These are phyloP conservation scores for Stemphylium lycopersici DNA, from an alignment of 2,329 filamentous ascomycete species.

Conservation along the genomic window DNA sequence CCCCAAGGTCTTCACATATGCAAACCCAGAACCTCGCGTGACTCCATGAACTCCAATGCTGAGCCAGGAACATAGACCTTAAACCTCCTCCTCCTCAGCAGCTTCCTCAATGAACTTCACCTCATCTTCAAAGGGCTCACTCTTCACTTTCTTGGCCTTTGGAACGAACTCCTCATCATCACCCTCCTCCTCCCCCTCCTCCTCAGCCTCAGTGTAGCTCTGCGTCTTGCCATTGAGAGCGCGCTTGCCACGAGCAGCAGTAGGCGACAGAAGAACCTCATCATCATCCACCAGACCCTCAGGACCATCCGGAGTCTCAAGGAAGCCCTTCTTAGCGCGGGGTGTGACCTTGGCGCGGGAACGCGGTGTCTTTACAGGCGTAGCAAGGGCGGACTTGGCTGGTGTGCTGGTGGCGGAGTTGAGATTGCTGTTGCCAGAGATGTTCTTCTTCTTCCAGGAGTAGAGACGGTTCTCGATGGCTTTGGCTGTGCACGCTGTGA, in stretches of 20 bases:
- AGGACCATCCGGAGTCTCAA: neutral
- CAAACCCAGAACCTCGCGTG: too few relatives aligned
- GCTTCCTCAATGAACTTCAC: neutral
- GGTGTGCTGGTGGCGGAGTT: neutral
- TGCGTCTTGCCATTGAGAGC: neutral
- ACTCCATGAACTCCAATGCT: too few relatives aligned
- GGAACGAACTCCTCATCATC: neutral
- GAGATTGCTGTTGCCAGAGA: neutral
- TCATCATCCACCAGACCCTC: neutral
- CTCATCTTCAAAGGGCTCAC: neutral
- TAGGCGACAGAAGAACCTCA: neutral
- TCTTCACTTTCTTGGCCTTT: neutral
- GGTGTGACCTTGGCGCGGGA: neutral
- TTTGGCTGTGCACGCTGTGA: conserved; percentile 35
- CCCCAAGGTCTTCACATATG: too few relatives aligned
- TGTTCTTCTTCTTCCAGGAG: conserved; percentile 27
- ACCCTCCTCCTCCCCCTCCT: neutral
- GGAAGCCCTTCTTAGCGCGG: neutral
- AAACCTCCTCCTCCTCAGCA: neutral
- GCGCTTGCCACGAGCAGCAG: neutral
- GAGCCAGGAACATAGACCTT: neutral
- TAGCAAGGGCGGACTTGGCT: neutral
- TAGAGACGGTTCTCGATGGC: conserved; percentile 33
- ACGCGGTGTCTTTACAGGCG: neutral
- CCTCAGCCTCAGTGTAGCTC: neutral